phyloP scores from a whole-genome alignment of 306 rosid genomes.

The Trifolium dubium region DNA sequence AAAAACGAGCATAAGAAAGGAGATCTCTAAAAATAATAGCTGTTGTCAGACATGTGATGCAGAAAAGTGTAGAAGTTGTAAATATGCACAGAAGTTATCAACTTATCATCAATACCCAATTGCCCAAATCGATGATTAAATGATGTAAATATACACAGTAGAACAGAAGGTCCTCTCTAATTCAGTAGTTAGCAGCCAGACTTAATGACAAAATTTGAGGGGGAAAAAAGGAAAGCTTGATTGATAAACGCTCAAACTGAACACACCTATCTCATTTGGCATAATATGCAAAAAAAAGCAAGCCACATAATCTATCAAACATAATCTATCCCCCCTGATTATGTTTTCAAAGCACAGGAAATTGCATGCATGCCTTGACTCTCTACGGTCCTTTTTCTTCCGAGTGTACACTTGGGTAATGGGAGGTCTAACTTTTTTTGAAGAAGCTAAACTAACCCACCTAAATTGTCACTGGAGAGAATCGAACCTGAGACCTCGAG shows the following conservation, averaged over 20 bases:
- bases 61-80: slow-evolving; percentile 24
- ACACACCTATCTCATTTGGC: neutral
- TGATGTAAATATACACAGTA: neutral
- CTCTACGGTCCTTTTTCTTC: slow-evolving; percentile 26
- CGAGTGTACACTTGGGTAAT: slow-evolving; percentile 27
- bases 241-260: neutral
- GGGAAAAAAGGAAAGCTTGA: neutral
- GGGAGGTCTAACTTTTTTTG: slow-evolving; percentile 30
- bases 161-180: slow-evolving; percentile 8
- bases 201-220: neutral
- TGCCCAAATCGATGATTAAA: neutral
- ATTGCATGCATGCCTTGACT: slow-evolving; percentile 6
- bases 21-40: slow-evolving; percentile 29
- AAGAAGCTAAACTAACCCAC: no score
- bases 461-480: no score
- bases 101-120: slow-evolving; percentile 6
- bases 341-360: slow-evolving; percentile 2
- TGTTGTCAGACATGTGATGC: slow-evolving; percentile 21
- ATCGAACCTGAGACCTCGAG: no score
- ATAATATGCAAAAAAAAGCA: neutral
- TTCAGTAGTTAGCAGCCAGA: neutral
- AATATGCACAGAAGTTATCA: slow-evolving; percentile 12
- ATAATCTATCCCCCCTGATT: neutral
- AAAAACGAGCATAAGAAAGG: slow-evolving; percentile 27
- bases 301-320: neutral